phyloP scores from a whole-genome alignment of 441 rosid species.

The Aquilaria agallochum region DNA sequence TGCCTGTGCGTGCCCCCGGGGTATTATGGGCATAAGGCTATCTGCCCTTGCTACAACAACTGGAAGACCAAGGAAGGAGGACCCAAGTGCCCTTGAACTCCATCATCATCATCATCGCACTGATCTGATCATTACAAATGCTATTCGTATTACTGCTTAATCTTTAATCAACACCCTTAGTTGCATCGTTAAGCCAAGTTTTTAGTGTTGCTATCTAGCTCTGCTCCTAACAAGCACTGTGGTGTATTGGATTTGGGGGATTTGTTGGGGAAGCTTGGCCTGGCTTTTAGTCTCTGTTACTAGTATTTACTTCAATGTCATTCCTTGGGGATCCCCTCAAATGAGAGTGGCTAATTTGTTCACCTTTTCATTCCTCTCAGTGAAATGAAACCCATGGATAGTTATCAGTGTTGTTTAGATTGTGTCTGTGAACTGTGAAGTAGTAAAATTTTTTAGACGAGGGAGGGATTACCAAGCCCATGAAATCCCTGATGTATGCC shows the following conservation, averaged over 20 bases:
- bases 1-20: constrained; percentile 95
- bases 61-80: constrained; percentile 97
- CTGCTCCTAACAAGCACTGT: neutral
- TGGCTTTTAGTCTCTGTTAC: neutral
- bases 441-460: no score
- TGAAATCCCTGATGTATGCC: no score
- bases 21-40: constrained; percentile 62
- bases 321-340: constrained; percentile 16
- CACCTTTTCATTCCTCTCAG: no score
- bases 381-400: no score
- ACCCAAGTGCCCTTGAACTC: constrained; percentile 76
- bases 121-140: neutral
- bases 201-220: neutral
- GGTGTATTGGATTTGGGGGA: neutral
- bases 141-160: neutral
- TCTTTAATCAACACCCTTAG: constrained; percentile 2
- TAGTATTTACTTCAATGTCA: constrained; percentile 3
- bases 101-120: neutral
- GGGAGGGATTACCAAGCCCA: no score
- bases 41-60: constrained; percentile 96
- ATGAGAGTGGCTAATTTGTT: constrained; percentile 23
- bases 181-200: neutral
- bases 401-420: no score
- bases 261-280: neutral
- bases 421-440: no score